These are phyloP conservation scores for Trichoderma arundinaceum DNA, from an alignment of 2,329 filamentous ascomycete species.

Conservation along the genomic window DNA sequence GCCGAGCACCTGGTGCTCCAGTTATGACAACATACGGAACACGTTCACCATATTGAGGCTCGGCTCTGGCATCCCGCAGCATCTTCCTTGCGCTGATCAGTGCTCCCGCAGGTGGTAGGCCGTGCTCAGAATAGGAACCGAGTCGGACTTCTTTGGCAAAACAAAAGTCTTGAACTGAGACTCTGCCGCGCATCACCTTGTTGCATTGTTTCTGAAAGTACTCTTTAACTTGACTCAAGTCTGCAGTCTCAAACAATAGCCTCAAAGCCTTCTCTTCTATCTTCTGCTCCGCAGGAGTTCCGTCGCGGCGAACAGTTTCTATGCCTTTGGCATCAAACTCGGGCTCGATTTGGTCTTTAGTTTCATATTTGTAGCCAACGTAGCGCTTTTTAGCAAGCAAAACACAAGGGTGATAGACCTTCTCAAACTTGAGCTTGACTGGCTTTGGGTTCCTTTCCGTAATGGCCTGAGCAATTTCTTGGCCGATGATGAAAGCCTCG, in stretches of 20 bases:
- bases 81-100: conserved; percentile 86
- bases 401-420: conserved; percentile 95
- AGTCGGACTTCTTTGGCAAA: conserved; percentile 92
- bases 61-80: conserved; percentile 82
- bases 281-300: conserved; percentile 93
- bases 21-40: conserved; percentile 93
- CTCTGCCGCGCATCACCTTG: conserved; percentile 87
- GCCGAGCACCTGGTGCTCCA: conserved; percentile 81
- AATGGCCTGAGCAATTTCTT: conserved; percentile 86
- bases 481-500: conserved; percentile 89
- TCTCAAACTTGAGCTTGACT: conserved; percentile 96
- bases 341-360: conserved; percentile 72
- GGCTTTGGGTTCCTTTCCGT: conserved; percentile 90
- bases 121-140: conserved; percentile 80
- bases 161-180: conserved; percentile 94
- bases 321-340: conserved; percentile 99
- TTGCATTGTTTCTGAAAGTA: conserved; percentile 91
- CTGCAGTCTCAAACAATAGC: conserved; percentile 85
- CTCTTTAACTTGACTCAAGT: conserved; percentile 83
- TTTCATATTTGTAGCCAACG: conserved; percentile 96
- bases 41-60: conserved; percentile 93
- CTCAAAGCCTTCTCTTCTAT: conserved; percentile 92
- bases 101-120: conserved; percentile 82
- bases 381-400: conserved; percentile 97
- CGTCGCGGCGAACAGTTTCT: conserved; percentile 93